Percentiles rank a stretch among this genome's conserved stretches.
These are phyloP conservation scores for Potentilla sterilis DNA, from an alignment of 306 rosid genomes.

Conservation along the genomic window DNA sequence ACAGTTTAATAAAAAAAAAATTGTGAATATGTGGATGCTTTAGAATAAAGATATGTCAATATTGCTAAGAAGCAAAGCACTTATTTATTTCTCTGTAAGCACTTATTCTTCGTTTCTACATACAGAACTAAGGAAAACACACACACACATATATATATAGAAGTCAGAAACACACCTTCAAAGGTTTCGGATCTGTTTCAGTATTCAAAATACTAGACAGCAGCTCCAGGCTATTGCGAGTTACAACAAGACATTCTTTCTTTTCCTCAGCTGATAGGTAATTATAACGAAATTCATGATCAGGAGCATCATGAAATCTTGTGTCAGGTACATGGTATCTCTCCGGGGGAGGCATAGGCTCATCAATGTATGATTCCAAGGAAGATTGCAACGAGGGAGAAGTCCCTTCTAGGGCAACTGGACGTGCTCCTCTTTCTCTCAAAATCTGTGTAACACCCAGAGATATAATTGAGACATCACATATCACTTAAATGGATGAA, in stretches of 20 bases:
- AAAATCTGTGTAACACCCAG: constrained; percentile 49
- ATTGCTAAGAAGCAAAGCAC: not conserved
- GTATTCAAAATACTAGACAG: constrained; percentile 63
- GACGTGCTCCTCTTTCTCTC: constrained; percentile 48
- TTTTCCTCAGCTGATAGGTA: constrained; percentile 52
- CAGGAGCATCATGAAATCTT: constrained; percentile 34
- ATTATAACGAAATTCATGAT: constrained; percentile 34
- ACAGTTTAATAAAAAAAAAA: too few species aligned
- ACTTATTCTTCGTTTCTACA: not conserved
- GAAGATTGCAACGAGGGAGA: constrained; percentile 40
- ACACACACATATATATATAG: not conserved
- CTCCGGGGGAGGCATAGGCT: constrained; percentile 51
- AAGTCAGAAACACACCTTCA: constrained; percentile 51
- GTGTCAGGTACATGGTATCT: constrained; percentile 53
- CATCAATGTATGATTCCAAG: constrained; percentile 43
- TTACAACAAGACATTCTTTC: constrained; percentile 61
- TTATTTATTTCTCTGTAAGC: not conserved
- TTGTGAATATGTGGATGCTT: not conserved
- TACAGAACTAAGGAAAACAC: not conserved
- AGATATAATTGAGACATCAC: not conserved
- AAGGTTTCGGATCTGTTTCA: constrained; percentile 62
- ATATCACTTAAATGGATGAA: not conserved
- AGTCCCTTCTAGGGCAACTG: constrained; percentile 38
- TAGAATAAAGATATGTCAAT: not conserved
- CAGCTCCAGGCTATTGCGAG: constrained; percentile 76